phyloP scores from a whole-genome alignment of 345 rosid species.

The Tarenaya hassleriana region DNA sequence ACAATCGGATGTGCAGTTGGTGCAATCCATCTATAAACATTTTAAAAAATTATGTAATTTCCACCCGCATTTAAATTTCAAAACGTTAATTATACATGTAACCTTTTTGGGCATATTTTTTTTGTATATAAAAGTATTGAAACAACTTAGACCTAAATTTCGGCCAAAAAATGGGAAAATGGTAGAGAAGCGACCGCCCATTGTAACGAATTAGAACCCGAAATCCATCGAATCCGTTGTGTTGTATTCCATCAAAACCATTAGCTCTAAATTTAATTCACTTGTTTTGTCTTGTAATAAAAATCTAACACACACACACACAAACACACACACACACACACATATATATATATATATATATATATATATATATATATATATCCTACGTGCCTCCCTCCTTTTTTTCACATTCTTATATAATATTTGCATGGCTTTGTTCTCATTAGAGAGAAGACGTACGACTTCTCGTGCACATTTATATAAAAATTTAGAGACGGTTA shows the following conservation, averaged over 20 bases:
- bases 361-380: too few relatives aligned
- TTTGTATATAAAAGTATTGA: not conserved
- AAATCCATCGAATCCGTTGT: conserved; percentile 17
- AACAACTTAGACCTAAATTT: conserved; percentile 1
- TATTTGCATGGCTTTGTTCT: too few relatives aligned
- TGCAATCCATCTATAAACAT: too few relatives aligned
- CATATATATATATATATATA: too few relatives aligned
- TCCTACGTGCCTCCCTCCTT: too few relatives aligned
- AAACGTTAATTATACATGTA: too few relatives aligned
- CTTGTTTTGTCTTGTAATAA: conserved; percentile 19
- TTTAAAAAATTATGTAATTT: too few relatives aligned
- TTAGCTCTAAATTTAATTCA: conserved; percentile 16
- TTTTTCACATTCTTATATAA: too few relatives aligned
- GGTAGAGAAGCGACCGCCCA: conserved; percentile 20
- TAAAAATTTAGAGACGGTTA: conserved; percentile 6
- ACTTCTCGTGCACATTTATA: not conserved
- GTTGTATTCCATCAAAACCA: conserved; percentile 23
- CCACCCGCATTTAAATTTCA: too few relatives aligned
- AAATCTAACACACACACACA: too few relatives aligned
- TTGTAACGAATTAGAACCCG: conserved; percentile 11
- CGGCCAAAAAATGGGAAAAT: conserved; percentile 1
- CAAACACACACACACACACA: too few relatives aligned
- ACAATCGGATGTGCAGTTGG: too few relatives aligned
- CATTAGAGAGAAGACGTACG: conserved; percentile 20
- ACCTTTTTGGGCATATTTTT: conserved; percentile 17